phyloP scores from a whole-genome alignment of 2,329 filamentous ascomycete genomes.

The Pyrenophora teres region DNA sequence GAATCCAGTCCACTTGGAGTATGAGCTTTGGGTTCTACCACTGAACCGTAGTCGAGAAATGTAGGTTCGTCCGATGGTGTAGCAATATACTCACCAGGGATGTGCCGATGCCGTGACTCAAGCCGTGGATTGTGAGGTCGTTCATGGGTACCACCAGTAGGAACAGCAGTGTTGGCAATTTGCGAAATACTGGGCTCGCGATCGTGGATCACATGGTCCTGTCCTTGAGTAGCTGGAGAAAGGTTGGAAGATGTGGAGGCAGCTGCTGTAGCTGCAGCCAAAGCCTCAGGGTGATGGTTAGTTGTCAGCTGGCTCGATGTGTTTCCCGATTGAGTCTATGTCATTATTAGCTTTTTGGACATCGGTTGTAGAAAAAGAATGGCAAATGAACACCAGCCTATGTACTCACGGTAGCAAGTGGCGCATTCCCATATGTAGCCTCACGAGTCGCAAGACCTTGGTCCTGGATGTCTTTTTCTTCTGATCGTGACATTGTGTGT shows the following conservation, averaged over 20 bases:
- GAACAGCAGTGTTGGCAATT: not conserved
- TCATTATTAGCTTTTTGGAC: not conserved
- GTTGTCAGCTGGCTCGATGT: slow-evolving; percentile 1
- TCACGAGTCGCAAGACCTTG: slow-evolving; percentile 7
- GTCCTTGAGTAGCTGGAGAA: slow-evolving; percentile 9
- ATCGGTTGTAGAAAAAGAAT: not conserved
- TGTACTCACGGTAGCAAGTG: not conserved
- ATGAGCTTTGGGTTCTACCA: slow-evolving; percentile 9
- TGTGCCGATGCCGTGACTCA: slow-evolving; percentile 42
- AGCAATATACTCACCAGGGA: slow-evolving; percentile 42
- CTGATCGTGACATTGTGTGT: slow-evolving; percentile 10
- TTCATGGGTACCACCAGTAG: slow-evolving; percentile 2
- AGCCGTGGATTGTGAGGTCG: slow-evolving; percentile 32
- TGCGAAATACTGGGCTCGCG: slow-evolving; percentile 18
- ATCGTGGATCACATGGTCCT: slow-evolving; percentile 23
- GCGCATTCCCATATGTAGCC: slow-evolving; percentile 3
- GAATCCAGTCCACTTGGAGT: not conserved
- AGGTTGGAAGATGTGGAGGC: slow-evolving; percentile 11
- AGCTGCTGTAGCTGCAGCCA: slow-evolving; percentile 22
- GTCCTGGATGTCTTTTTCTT: slow-evolving; percentile 6
- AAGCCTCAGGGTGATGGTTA: slow-evolving; percentile 24
- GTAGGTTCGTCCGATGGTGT: slow-evolving; percentile 37
- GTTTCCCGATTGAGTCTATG: not conserved
- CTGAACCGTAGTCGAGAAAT: slow-evolving; percentile 22
- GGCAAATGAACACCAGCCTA: no score